Evolutionary conservation across 2,329 filamentous ascomycete species (phyloP), one percentile per base, ranked within the genome.

Genomic region (Trichoderma sp.): DNA sequence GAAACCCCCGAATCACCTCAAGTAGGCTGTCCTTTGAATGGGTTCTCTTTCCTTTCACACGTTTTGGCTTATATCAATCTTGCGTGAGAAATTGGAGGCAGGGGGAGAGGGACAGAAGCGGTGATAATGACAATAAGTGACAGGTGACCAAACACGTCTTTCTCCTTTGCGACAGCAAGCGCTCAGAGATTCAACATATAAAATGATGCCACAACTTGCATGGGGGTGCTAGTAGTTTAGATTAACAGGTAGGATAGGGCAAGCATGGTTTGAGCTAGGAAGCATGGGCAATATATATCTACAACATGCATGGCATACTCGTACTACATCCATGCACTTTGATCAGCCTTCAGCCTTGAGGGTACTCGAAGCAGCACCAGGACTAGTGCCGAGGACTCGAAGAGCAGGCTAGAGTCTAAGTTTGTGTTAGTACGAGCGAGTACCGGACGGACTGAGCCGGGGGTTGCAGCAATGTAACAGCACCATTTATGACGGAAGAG

Each of bases 271-370:
- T 33, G 16, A 29, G 27, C 29, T 27, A 66, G 24, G 38, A 45
- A n/a, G 63, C 41, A 56, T 56, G 45, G 65, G 41, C 65, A 68
- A 68, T 67, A 21, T 41, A 68, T 56, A 60, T 69, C 66, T 33
- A 69, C 68, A 33, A 27, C 50, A 67, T 74, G 50, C 71, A 74
- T 33, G 71, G 14, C 35, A 60, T 45, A 5, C 38, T 45, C 35
- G 38, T 45, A 45, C 41, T n/a, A 45, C 45, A 56, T 45, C 41
- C 60, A 64, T 50, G 69, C 29, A 9, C 29, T 45, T 56, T 21
- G 45, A 67, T 59, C 62, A 53, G 72, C 64, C 63, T 60, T 65
- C 24, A 41, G 45, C 72, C 41, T 59, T 29, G 41, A 41, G 12
- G 21, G 67, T 21, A 50, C 21, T 56, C 21, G 27, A 27, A 67